phyloP scores from a whole-genome alignment of 2,329 filamentous ascomycete genomes.

The Xylariaceae sp. region DNA sequence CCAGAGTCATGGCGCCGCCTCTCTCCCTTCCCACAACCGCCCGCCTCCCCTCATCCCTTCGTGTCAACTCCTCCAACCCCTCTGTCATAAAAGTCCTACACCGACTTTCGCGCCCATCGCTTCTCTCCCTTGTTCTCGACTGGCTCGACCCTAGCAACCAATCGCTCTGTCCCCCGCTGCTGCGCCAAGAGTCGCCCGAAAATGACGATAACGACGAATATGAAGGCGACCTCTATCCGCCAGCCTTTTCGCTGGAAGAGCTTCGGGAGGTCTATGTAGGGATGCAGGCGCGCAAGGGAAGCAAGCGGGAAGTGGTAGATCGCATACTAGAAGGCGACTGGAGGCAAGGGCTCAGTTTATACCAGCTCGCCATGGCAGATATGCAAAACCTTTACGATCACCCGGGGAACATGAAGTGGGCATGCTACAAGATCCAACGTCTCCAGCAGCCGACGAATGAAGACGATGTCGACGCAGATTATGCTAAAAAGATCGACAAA shows the following conservation, averaged over 20 bases:
- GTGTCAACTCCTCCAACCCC: conserved; percentile 59
- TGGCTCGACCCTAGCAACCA: conserved; percentile 70
- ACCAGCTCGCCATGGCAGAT: conserved; percentile 65
- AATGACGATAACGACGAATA: conserved; percentile 52
- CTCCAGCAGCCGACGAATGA: conserved; percentile 40
- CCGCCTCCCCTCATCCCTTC: conserved; percentile 65
- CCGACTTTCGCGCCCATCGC: conserved; percentile 64
- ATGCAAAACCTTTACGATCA: conserved; percentile 62
- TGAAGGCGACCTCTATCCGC: conserved; percentile 62
- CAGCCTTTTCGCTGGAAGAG: conserved; percentile 58
- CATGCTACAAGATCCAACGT: conserved; percentile 54
- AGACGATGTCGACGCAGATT: conserved; percentile 33
- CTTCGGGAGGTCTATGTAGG: conserved; percentile 61
- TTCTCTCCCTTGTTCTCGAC: conserved; percentile 66
- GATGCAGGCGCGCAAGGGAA: conserved; percentile 55
- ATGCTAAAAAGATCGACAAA: conserved; percentile 36
- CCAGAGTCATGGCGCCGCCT: conserved; percentile 41
- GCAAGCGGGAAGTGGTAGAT: conserved; percentile 58
- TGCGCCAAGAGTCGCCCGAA: conserved; percentile 40
- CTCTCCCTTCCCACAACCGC: conserved; percentile 66
- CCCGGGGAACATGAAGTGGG: conserved; percentile 59
- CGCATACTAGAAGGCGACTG: conserved; percentile 64
- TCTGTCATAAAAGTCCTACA: conserved; percentile 61
- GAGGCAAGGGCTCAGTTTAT: conserved; percentile 58
- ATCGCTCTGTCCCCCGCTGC: conserved; percentile 54